These are phyloP conservation scores for Gigaspora rosea DNA, from an alignment of 192 early-diverging fungal genomes.

Conservation along the genomic window DNA sequence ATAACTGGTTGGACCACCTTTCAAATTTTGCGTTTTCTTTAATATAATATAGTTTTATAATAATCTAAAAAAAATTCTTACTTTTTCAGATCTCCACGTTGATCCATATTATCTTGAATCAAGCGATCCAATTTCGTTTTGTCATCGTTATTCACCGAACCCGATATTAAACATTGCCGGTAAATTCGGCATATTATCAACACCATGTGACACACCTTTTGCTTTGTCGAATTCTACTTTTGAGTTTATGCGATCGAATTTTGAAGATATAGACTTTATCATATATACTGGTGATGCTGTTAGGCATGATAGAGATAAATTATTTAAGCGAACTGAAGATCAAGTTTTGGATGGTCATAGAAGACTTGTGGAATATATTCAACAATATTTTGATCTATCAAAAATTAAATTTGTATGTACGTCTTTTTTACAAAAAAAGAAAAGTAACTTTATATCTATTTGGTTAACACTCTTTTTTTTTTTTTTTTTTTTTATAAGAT, in stretches of 20 bases:
- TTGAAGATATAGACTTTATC: conserved; percentile 42
- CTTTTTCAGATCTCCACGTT: conserved; percentile 42
- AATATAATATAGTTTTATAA: not conserved
- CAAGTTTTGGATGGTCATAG: conserved; percentile 14
- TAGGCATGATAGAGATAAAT: conserved; percentile 38
- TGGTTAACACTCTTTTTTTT: too few relatives aligned
- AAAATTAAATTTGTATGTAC: conserved; percentile 29
- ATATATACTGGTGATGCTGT: conserved; percentile 47
- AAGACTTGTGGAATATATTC: conserved; percentile 12
- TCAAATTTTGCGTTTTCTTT: not conserved
- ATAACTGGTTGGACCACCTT: conserved; percentile 2
- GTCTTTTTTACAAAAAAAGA: not conserved
- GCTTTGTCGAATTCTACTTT: conserved; percentile 31
- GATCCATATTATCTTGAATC: conserved; percentile 37
- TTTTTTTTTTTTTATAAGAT: conserved; percentile 26
- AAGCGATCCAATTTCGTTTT: conserved; percentile 37
- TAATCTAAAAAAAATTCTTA: too few relatives aligned
- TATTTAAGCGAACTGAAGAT: not conserved
- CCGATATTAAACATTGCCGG: conserved; percentile 35
- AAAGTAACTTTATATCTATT: not conserved
- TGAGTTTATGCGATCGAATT: conserved; percentile 35
- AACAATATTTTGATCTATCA: conserved; percentile 12
- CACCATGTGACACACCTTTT: conserved; percentile 41
- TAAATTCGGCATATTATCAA: conserved; percentile 39
- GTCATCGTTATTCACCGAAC: conserved; percentile 37